Base-by-base conservation (phyloP, 2,329 filamentous ascomycete genomes). In the Aspergillus brasiliensis region DNA sequence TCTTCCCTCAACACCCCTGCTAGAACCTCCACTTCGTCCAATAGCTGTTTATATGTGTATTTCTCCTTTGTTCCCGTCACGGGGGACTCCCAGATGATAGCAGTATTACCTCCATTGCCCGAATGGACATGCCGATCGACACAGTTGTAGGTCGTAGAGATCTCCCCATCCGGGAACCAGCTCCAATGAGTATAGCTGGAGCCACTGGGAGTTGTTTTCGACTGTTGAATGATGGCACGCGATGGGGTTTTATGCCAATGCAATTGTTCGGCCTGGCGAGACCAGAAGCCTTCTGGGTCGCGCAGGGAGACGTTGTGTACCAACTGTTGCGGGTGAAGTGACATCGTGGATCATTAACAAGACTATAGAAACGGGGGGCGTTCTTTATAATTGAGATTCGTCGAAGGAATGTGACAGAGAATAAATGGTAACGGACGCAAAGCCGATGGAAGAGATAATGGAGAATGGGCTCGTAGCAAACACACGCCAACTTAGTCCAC, bases 71-170 rank as follows among this genome's bases (percentile, higher is more conserved):
- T 83, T 2, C 83, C 82, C 1, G 91, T 92, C 8, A 97, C 92
- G 2, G 93, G 91, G 65, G 90, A 94, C 74, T 97, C 93, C 83
- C 91, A 97, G 68, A 90, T 86, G 59, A 98, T 90, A 21, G 93
- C 94, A 0, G 88, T 82, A 52, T 84, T 79, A 48, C 89, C 83
- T 13, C 92, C 92, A 65, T 88, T 82, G n/a, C 93, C 91, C 5
- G 85, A 86, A 37, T 85, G 79, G n/a, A 97, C 92, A 77, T 97
- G 93, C 13, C 93, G 84, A 76, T 97, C 92, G 13, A 97, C 81
- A 73, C 92, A 96, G 74, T 97, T 98, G 81, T 92, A 96, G 67
- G 90, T 92, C 0, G 92, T 97, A 40, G 90, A 95, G 67, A 98
- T 91, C 78, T 95, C 88, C 63, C 93, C 94, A 63, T 87, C 91